phyloP scores from a whole-genome alignment of 306 rosid species.

The Canavalia ensiformis region DNA sequence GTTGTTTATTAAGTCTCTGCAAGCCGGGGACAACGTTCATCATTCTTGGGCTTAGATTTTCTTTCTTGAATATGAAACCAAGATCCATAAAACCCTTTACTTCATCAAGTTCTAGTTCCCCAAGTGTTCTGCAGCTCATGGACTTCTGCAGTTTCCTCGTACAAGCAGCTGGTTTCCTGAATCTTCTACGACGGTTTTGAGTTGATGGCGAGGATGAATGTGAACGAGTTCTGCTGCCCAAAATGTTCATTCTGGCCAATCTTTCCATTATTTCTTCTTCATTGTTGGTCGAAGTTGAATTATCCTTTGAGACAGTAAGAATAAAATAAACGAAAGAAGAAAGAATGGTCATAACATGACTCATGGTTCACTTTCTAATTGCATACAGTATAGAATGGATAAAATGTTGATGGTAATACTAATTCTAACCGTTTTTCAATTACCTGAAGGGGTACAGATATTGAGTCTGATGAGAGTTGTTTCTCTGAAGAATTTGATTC shows the following conservation, averaged over 20 bases:
- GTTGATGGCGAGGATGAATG: slow-evolving; percentile 58
- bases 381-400: neutral
- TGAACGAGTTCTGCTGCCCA: slow-evolving; percentile 49
- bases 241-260: slow-evolving; percentile 39
- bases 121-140: slow-evolving; percentile 70
- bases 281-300: slow-evolving; percentile 43
- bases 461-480: slow-evolving; percentile 56
- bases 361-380: neutral
- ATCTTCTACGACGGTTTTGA: slow-evolving; percentile 34
- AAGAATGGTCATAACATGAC: slow-evolving; percentile 4
- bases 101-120: slow-evolving; percentile 89
- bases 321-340: slow-evolving; percentile 6
- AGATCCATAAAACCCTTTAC: slow-evolving; percentile 88
- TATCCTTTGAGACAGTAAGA: slow-evolving; percentile 47
- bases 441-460: slow-evolving; percentile 57
- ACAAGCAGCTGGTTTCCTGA: slow-evolving; percentile 1
- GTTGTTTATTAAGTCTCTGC: slow-evolving; percentile 56
- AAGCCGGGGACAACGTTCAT: slow-evolving; percentile 79
- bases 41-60: slow-evolving; percentile 67
- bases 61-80: slow-evolving; percentile 77
- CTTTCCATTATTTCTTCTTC: slow-evolving; percentile 50
- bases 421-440: neutral
- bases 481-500: slow-evolving; percentile 48
- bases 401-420: neutral
- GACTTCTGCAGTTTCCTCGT: slow-evolving; percentile 60